These are phyloP conservation scores for Pholiota adiposa DNA, from an alignment of 1,284 basidiomycete genomes.

Conservation along the genomic window DNA sequence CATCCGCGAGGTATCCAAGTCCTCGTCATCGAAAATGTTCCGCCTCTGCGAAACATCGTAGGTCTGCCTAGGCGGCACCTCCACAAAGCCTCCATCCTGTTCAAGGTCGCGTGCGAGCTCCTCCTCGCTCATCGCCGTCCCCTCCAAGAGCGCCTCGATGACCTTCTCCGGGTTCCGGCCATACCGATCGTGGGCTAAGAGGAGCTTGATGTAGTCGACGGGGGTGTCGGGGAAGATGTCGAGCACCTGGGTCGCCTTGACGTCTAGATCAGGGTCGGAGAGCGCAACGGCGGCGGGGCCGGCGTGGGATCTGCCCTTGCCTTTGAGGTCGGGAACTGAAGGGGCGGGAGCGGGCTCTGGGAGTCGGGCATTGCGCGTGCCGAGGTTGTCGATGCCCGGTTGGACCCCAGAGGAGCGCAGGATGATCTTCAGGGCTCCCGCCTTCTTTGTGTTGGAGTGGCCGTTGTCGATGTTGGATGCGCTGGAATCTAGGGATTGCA, in stretches of 20 bases:
- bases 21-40: constrained; percentile 77
- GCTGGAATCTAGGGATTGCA: constrained; percentile 41
- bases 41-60: constrained; percentile 39
- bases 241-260: constrained; percentile 66
- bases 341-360: neutral
- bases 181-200: constrained; percentile 56
- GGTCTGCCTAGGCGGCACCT: neutral
- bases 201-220: constrained; percentile 55
- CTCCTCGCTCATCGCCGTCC: constrained; percentile 57
- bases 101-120: constrained; percentile 30
- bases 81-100: neutral
- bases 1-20: constrained; percentile 64
- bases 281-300: constrained; percentile 17
- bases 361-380: constrained; percentile 23
- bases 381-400: constrained; percentile 48
- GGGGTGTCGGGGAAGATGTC: constrained; percentile 71
- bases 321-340: constrained; percentile 21
- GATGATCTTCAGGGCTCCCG: constrained; percentile 64
- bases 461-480: constrained; percentile 13
- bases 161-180: constrained; percentile 59
- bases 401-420: constrained; percentile 60
- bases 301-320: constrained; percentile 43
- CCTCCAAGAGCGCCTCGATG: constrained; percentile 72
- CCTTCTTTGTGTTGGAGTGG: constrained; percentile 33
- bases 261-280: constrained; percentile 50